These are phyloP conservation scores for Boletus vinaceobasis DNA, from an alignment of 768 basidiomycete species.

Conservation along the genomic window DNA sequence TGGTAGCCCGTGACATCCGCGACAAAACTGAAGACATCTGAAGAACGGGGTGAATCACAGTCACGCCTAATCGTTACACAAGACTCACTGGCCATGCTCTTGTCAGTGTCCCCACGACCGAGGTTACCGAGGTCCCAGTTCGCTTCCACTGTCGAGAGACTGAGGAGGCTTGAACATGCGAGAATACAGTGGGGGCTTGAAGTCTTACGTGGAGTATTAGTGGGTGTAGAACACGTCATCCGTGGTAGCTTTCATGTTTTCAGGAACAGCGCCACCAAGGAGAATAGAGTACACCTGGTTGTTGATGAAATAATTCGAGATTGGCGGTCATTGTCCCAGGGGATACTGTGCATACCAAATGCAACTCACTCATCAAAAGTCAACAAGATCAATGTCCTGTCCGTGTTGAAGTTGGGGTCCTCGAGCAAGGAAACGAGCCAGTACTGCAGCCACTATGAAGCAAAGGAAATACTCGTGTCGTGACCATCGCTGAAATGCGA, in stretches of 20 bases:
- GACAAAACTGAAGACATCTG: constrained; percentile 52
- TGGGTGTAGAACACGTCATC: constrained; percentile 59
- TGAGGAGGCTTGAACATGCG: constrained; percentile 1
- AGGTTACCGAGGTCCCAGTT: constrained; percentile 60
- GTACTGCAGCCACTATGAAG: constrained; percentile 43
- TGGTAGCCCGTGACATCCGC: constrained; percentile 46
- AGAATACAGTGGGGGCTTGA: background rate
- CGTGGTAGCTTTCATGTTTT: constrained; percentile 36
- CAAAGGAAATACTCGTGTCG: constrained; percentile 52
- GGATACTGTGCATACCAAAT: background rate
- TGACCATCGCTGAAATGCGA: constrained; percentile 47
- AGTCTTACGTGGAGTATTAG: constrained; percentile 43
- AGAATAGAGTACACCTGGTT: constrained; percentile 49
- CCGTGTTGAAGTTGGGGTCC: constrained; percentile 52
- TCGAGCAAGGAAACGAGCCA: constrained; percentile 49
- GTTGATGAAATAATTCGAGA: constrained; percentile 30
- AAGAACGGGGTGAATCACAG: background rate
- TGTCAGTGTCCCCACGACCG: constrained; percentile 53
- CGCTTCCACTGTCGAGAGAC: constrained; percentile 51
- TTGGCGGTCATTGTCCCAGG: background rate
- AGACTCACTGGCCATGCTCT: constrained; percentile 22
- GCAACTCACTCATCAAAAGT: constrained; percentile 55
- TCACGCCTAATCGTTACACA: no score
- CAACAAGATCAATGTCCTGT: constrained; percentile 52
- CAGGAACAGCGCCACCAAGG: constrained; percentile 44